Evolutionary conservation across 2,329 filamentous ascomycete species (phyloP), one percentile per base, ranked within the genome.

Genomic region (Colletotrichum sp.): DNA sequence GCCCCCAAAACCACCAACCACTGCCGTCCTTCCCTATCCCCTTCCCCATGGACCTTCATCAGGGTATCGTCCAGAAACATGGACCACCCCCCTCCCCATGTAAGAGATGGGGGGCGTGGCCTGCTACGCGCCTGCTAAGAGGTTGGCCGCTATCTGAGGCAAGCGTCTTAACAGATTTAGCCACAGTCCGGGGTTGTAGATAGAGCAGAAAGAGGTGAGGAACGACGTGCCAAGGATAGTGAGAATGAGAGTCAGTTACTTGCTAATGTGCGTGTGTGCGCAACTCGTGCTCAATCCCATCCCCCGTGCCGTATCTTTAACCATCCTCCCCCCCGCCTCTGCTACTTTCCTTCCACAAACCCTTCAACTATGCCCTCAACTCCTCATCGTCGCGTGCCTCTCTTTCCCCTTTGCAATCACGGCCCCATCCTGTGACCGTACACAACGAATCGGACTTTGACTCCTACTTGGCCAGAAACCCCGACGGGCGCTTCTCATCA

Each of bases 231-330:
- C 73, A 68, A 73, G 73, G 64, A 73, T 68, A 15, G 63, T 27
- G 57, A 48, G 64, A 68, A 55, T 25, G 69, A 75, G 70, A 73
- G 73, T 68, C 70, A 60, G 73, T 68, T 71, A 48, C 19, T 48
- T 70, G 27, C 57, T 34, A 32, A n/a, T 32, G 19, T 32, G 12
- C n/a, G 30, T 16, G 27, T 61, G 19, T 60, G 52, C 16, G 30
- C 68, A 63, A 72, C 34, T 75, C 34, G 72, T 55, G 61, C 68
- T 32, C 25, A 39, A 30, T 66, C 64, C 64, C 34, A 52, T 39
- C 39, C 52, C 44, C 64, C 8, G 48, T 70, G 44, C 32, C 32
- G 64, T 73, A 57, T 75, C 73, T 75, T 39, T 60, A 65, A 67
- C 28, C 39, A 36, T 25, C 22, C 28, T 44, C 52, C 68, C 34